Conservation (phyloP, 768 basidiomycete genomes). For the Leccinum rimulosum region DNA sequence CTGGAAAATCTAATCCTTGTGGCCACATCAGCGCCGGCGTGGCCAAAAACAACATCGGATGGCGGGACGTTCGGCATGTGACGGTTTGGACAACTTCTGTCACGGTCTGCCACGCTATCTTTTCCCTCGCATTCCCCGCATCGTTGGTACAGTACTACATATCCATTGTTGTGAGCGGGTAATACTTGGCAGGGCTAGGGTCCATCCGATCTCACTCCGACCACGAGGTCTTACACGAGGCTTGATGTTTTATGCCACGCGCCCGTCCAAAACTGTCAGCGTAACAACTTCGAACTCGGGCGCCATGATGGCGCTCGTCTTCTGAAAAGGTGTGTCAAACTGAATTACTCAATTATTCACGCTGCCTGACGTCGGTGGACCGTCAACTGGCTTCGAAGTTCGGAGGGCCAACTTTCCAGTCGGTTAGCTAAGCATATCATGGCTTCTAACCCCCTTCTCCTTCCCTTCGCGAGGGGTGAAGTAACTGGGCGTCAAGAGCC, state of each 20-base stretch:
- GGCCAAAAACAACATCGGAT: not conserved
- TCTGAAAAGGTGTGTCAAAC: not conserved
- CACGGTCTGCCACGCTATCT: not conserved
- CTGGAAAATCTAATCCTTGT: not conserved
- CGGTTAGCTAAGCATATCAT: too few relatives aligned
- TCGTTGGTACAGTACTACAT: not conserved
- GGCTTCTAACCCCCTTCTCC: not conserved
- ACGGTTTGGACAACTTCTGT: too few relatives aligned
- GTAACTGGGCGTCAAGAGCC: too few relatives aligned
- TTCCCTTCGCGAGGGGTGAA: not conserved
- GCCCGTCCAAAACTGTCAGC: too few relatives aligned
- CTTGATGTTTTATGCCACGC: not conserved
- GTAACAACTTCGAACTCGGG: not conserved
- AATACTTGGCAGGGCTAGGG: too few relatives aligned
- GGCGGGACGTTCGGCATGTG: not conserved
- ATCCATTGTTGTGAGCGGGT: too few relatives aligned
- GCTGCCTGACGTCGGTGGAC: not conserved
- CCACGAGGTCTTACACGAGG: not conserved
- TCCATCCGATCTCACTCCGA: not conserved
- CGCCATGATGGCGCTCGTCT: not conserved
- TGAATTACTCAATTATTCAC: not conserved
- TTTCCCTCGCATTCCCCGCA: not conserved
- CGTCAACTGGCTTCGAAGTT: too few relatives aligned
- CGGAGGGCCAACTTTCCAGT: too few relatives aligned
- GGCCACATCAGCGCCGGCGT: not conserved